Evolutionary conservation across 768 basidiomycete species (phyloP), one percentile per base, ranked within the genome.

Genomic region (Serendipita sp.): DNA sequence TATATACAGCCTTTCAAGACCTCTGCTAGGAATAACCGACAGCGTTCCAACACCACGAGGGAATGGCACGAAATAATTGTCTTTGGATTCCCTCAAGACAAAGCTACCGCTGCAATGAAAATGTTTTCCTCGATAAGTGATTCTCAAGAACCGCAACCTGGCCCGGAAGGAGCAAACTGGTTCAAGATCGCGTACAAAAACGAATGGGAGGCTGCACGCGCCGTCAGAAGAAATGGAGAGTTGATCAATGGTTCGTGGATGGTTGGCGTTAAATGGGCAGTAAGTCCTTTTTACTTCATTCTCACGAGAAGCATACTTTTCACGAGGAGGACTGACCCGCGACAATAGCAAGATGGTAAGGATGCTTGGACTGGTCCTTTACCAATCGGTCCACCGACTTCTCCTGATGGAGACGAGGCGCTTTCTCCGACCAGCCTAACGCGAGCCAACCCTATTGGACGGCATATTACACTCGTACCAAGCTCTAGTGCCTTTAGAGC

Each of bases 71-170:
- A 85, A 70, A 78, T 94, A 41, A 78, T 91, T 70, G 83, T 94
- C 63, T 94, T 91, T 67, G 91, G 91, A n/a, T 94, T 91, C 71
- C 90, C 91, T 3, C 77, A 83, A 36, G 88, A 91, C 73, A 84
- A 84, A 70, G 88, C 86, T 72, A 83, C 80, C 63, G 71, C 84
- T 15, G 64, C 74, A 34, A 64, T 71, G 64, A 64, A 69, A 15
- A 65, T 69, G 48, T 74, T 94, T 23, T 48, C 71, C 3, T 66
- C 69, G 16, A 67, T 72, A 7, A 89, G 88, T 5, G 81, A 82
- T 13, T 75, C 84, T 38, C 85, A 86, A 2, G 85, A 86, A 16
- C 78, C 85, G 0, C 84, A 89, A 54, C 80, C 80, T 8, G 82
- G 85, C 70, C 72, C 77, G 0, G 86, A 89, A 47, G 81, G 91